These are phyloP conservation scores for Fusarium nanum DNA, from an alignment of 2,329 filamentous ascomycete species.

Conservation along the genomic window DNA sequence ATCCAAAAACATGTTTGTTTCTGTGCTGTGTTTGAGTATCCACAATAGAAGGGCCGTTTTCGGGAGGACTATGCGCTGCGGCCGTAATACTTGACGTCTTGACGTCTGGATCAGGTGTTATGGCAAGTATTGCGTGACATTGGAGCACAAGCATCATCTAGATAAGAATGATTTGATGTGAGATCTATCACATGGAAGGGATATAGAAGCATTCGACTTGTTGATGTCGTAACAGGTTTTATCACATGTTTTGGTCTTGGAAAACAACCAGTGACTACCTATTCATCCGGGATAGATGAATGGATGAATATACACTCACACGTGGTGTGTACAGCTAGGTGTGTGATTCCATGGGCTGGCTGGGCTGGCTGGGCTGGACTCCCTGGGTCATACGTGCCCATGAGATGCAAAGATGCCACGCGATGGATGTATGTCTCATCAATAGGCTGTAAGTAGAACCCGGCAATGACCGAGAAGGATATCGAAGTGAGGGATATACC, in stretches of 20 bases:
- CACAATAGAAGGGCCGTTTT: slow-evolving; percentile 27
- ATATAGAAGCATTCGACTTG: slow-evolving; percentile 4
- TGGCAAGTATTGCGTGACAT: slow-evolving; percentile 11
- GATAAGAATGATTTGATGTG: not conserved
- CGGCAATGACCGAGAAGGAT: slow-evolving; percentile 1
- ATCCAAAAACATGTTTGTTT: not conserved
- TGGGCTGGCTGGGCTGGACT: slow-evolving; percentile 28
- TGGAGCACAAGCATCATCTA: slow-evolving; percentile 4
- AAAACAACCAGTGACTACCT: not conserved
- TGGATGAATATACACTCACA: not conserved
- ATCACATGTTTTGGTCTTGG: not conserved
- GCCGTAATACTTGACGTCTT: slow-evolving; percentile 6
- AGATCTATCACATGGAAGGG: slow-evolving; percentile 16
- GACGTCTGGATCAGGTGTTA: slow-evolving; percentile 28
- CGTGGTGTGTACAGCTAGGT: slow-evolving; percentile 13
- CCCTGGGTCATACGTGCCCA: slow-evolving; percentile 14
- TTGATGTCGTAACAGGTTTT: slow-evolving; percentile 3
- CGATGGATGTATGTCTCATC: slow-evolving; percentile 20
- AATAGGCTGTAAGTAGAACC: slow-evolving; percentile 1
- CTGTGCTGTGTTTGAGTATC: not conserved
- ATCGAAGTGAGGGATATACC: slow-evolving; percentile 10
- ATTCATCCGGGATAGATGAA: slow-evolving; percentile 2
- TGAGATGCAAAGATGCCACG: slow-evolving; percentile 17
- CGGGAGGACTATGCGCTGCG: not conserved
- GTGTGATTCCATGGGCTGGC: slow-evolving; percentile 4